Base-by-base conservation (phyloP, 805 yeast species). In the Spathaspora hagerdaliae region DNA sequence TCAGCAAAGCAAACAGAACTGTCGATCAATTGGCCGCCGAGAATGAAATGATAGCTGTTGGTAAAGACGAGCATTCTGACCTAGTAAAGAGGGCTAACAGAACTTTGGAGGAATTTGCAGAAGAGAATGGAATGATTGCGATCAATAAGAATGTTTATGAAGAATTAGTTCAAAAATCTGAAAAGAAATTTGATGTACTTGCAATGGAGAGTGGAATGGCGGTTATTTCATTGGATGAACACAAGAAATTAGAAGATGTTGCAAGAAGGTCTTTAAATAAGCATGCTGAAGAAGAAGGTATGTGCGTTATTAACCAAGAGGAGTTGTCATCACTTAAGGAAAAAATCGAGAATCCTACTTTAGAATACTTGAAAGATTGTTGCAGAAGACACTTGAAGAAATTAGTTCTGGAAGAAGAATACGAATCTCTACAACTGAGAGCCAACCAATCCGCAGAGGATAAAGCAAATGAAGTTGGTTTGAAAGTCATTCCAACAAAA, bases 361-460 rank as follows among this genome's bases (percentile, higher is more conserved):
- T 59, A 5, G 69, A 64, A 19, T 52, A 58, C 41, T 46, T 77
- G 42, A 54, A 51, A 27, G 47, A 46, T 14, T 46, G 49, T 39
- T 46, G 49, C 35, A 31, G 42, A 31, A 46, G 26, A 35, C 49
- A 46, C 33, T 42, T 46, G 27, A 36, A 46, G 31, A 37, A 35
- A 31, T 38, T 46, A 26, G 46, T 46, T 6, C 47, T 35, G 12
- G 49, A 46, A 31, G 49, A 46, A 32, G 49, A 46, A 27, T 54
- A 50, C 34, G 47, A 47, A 11, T n/a, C 26, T 12, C 36, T 54
- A 6, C 33, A 44, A 32, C n/a, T 38, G 12, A 39, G 38, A 29
- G 52, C 56, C 6, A 45, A 40, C 13, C 36, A 40, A 34, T 19
- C 55, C 24, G 14, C 49, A 24, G 54, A 51, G 27, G 51, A 40